Evolutionary conservation across 805 yeast species (phyloP), one percentile per base, ranked within the genome.

Genomic region (Saturnispora sanitii): DNA sequence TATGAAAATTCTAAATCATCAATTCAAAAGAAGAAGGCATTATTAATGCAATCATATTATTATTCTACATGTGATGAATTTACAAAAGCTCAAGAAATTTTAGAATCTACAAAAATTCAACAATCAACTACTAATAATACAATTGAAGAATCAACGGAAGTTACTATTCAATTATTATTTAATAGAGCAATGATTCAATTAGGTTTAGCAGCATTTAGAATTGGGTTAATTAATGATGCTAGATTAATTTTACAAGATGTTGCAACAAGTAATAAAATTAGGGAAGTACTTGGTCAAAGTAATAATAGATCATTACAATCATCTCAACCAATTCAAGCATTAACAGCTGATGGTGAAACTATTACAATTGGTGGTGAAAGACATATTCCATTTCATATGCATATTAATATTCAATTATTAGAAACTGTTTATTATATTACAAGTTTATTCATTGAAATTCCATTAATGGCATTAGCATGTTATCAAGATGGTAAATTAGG

Each of bases 371-470:
- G 42, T 33, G 42, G 42, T 33, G 94, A 82, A 56, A 79, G 88
- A 59, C 74, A 87, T 60, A 71, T 92, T 59, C 99, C 99, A 44
- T 92, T 82, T 81, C 98, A 92, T 67, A 87, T 86, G 83, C 99
- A 92, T 66, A 90, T 92, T 62, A 92, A 92, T 65, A 70, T 90
- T 53, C 97, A 94, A 69, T 76, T 92, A 55, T 73, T 92, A 50
- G 98, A 92, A 66, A 82, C 94, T 59, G 95, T 85, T 36, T 90
- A 82, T 71, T 75, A 87, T 70, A 92, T 97, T 11, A 71, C 85
- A 44, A 84, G 95, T 23, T 68, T 92, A 64, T 73, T 92, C 57
- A 75, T 85, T 50, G 98, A 94, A 68, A 79, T 92, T 45, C 98
- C 99, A 28, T 77, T 75, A 56, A 76, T 86, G 68, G 94, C 94